phyloP scores from a whole-genome alignment of 768 basidiomycete species.

The Sistotremastrum niveocremeum region DNA sequence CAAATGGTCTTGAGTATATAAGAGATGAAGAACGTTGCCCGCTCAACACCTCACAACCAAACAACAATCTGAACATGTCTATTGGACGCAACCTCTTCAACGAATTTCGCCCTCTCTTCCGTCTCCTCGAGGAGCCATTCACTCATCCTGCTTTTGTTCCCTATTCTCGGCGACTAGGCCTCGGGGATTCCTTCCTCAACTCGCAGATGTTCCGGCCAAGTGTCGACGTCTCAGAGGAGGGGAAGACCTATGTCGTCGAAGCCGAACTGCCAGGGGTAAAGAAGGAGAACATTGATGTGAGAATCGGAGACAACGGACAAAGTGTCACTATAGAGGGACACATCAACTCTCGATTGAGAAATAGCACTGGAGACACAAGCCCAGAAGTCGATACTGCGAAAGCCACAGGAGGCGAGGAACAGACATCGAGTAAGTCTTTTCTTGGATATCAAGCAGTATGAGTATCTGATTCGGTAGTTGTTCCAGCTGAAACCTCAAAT shows the following conservation, averaged over 20 bases:
- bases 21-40: neutral
- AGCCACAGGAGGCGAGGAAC: slow-evolving; percentile 18
- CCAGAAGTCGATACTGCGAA: slow-evolving; percentile 10
- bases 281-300: slow-evolving; percentile 62
- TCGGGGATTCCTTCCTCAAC: slow-evolving; percentile 28
- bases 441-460: neutral
- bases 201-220: slow-evolving; percentile 26
- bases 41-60: no score
- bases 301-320: slow-evolving; percentile 54
- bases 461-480: slow-evolving; percentile 7
- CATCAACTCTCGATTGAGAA: slow-evolving; percentile 19
- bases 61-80: slow-evolving; percentile 32
- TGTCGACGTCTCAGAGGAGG: slow-evolving; percentile 56
- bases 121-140: slow-evolving; percentile 62
- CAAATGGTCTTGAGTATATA: no score
- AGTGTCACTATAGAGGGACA: slow-evolving; percentile 65
- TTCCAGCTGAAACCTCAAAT: slow-evolving; percentile 18
- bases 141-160: slow-evolving; percentile 14
- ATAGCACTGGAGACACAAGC: slow-evolving; percentile 2
- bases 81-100: slow-evolving; percentile 48
- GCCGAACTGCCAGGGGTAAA: slow-evolving; percentile 70
- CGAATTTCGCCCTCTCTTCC: slow-evolving; percentile 65
- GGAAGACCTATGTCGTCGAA: slow-evolving; percentile 51
- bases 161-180: neutral
- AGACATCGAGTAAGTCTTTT: slow-evolving; percentile 1